Base-by-base conservation (phyloP, 805 yeast species). In the Priceomyces medius region DNA sequence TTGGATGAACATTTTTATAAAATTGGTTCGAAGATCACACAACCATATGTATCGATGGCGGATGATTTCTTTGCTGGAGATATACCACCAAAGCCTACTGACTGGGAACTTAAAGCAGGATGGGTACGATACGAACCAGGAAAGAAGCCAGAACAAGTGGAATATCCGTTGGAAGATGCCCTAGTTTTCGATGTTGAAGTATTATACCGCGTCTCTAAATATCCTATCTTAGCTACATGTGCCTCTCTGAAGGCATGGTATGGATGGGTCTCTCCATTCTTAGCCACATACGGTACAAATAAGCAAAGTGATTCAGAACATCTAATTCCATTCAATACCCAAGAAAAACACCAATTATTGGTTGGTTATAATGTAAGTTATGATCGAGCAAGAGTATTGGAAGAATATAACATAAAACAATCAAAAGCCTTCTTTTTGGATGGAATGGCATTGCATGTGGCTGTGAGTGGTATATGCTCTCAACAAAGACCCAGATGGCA, bases 311-410 rank as follows among this genome's bases (percentile, higher is more conserved):
- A 51, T 20, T 5, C 29, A 8, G 35, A 32, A 16, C 95, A 88
- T 51, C 63, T 95, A 40, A 79, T 95, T 0, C 97, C 98, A 0
- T 57, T 91, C 58, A 80, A 86, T 46, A 69, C 81, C 0, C 46
- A 59, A 19, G 45, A 53, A 2, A 52, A 51, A 2, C 71, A 75
- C 5, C 82, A 80, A 48, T 66, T 93, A 5, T 71, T 93, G 2
- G 74, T 95, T 3, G 99, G 99, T 0, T 96, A 88, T 59, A 89
- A 91, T 55, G 83, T 93, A 2, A 82, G 93, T 5, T 93, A 82
- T 56, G 99, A 93, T 61, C 74, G 99, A 34, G 91, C 96, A 1
- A 73, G 96, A 26, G 79, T 91, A 1, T 50, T 68, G 21, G 97
- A 93, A 41, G 99, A 93, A 58, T 93, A 93, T 63, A 73, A 75